Evolutionary conservation across 371 early-diverging fungal genomes (phyloP).

Genomic region (Mycotypha africana): DNA sequence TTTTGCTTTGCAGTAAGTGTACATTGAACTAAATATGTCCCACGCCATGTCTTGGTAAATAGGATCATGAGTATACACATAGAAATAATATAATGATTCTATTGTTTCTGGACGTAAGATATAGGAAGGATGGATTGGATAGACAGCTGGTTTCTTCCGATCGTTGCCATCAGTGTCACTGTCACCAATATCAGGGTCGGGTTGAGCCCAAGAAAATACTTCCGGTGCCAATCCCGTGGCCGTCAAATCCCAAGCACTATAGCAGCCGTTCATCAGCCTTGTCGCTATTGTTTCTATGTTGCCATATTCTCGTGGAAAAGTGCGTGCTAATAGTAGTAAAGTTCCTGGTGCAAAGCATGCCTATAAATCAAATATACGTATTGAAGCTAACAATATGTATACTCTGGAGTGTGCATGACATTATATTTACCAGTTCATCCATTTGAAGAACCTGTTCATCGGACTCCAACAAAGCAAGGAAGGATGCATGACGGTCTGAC

Average conservation of each 20-base stretch:
- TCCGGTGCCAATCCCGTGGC: slow-evolving; percentile 39
- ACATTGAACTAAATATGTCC: slow-evolving; percentile 55
- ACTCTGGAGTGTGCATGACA: not conserved
- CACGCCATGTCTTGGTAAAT: slow-evolving; percentile 70
- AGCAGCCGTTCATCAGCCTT: slow-evolving; percentile 35
- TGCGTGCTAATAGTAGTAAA: slow-evolving; percentile 26
- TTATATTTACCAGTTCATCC: slow-evolving; percentile 32
- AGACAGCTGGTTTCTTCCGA: slow-evolving; percentile 15
- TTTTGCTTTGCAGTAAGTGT: slow-evolving; percentile 33
- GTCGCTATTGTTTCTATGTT: slow-evolving; percentile 20
- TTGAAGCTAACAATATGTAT: not conserved
- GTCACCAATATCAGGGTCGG: too few relatives aligned
- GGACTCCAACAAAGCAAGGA: slow-evolving; percentile 19
- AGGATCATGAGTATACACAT: slow-evolving; percentile 62
- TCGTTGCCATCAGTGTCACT: slow-evolving; percentile 8
- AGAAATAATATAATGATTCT: slow-evolving; percentile 71
- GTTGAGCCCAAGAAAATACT: slow-evolving; percentile 33
- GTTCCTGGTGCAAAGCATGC: slow-evolving; percentile 40
- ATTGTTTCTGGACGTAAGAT: slow-evolving; percentile 62
- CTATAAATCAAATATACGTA: not conserved
- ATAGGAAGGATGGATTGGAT: slow-evolving; percentile 22
- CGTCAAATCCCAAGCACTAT: slow-evolving; percentile 33
- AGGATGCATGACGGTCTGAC: slow-evolving; percentile 12
- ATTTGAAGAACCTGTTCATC: slow-evolving; percentile 16
- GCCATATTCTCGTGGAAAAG: slow-evolving; percentile 17